phyloP scores from a whole-genome alignment of 768 basidiomycete genomes.

The Favolaschia claudopus region DNA sequence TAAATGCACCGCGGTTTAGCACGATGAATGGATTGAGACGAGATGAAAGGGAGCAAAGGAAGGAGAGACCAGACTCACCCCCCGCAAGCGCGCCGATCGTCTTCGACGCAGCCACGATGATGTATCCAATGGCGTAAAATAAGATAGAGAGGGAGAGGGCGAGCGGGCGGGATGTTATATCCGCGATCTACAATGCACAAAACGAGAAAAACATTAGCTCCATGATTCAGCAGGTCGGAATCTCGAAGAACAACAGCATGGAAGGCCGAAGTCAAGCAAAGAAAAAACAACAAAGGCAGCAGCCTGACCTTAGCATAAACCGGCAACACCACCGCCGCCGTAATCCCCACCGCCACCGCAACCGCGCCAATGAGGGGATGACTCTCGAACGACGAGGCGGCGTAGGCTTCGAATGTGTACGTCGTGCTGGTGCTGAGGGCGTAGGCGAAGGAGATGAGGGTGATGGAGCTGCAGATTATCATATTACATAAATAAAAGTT shows the following conservation, averaged over 20 bases:
- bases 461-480: too few species aligned
- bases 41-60: background rate
- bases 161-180: slow-evolving; percentile 56
- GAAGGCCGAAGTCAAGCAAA: too few species aligned
- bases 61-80: background rate
- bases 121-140: slow-evolving; percentile 49
- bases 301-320: slow-evolving; percentile 50
- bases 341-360: slow-evolving; percentile 33
- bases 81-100: slow-evolving; percentile 21
- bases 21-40: too few species aligned
- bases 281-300: background rate
- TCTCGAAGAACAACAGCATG: background rate
- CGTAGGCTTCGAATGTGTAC: slow-evolving; percentile 6
- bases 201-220: too few species aligned
- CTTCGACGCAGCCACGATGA: slow-evolving; percentile 17
- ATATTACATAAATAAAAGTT: background rate
- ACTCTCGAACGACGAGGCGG: slow-evolving; percentile 12
- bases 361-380: slow-evolving; percentile 22
- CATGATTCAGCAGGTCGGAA: too few species aligned
- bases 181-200: slow-evolving; percentile 54
- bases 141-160: slow-evolving; percentile 46
- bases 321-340: slow-evolving; percentile 47
- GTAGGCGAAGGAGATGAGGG: too few species aligned
- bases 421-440: too few species aligned
- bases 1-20: too few species aligned